These are phyloP conservation scores for Besnoitia besnoiti DNA, from an alignment of 169 alveolate species.

Conservation along the genomic window DNA sequence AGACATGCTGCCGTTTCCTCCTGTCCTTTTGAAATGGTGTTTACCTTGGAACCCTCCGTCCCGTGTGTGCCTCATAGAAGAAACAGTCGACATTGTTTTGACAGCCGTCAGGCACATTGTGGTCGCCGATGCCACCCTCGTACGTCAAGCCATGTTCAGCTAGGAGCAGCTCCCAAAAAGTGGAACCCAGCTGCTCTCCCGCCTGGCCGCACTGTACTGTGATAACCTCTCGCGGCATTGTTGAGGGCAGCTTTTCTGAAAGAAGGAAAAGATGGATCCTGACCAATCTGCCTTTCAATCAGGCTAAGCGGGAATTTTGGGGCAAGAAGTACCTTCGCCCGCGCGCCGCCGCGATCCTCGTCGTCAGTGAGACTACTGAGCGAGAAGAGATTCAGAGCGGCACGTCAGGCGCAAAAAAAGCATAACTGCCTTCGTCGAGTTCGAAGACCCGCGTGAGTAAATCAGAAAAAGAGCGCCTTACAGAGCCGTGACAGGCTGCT, in stretches of 20 bases:
- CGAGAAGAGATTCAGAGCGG: no score
- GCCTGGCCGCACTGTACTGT: conserved; percentile 51
- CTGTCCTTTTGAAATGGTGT: no score
- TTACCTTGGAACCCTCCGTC: conserved; percentile 48
- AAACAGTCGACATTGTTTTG: conserved; percentile 32
- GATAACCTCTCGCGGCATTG: conserved; percentile 44
- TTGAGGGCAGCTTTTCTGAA: not conserved
- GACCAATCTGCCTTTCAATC: not conserved
- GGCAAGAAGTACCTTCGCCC: no score
- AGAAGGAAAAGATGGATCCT: not conserved
- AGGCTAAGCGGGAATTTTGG: not conserved
- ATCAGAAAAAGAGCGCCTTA: no score
- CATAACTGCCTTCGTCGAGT: no score
- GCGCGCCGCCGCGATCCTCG: no score
- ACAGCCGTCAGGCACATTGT: not conserved
- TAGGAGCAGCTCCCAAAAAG: conserved; percentile 55
- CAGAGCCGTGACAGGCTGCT: no score
- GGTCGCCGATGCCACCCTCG: conserved; percentile 15
- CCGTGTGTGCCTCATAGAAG: conserved; percentile 35
- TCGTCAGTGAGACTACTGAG: no score
- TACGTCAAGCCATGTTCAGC: conserved; percentile 49
- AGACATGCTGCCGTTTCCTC: no score
- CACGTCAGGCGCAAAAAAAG: no score
- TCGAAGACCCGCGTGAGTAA: no score
- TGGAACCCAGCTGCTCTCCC: conserved; percentile 41